Conservation (phyloP, 2,329 filamentous ascomycete species). For the Microdochium trichocladiopsis region DNA sequence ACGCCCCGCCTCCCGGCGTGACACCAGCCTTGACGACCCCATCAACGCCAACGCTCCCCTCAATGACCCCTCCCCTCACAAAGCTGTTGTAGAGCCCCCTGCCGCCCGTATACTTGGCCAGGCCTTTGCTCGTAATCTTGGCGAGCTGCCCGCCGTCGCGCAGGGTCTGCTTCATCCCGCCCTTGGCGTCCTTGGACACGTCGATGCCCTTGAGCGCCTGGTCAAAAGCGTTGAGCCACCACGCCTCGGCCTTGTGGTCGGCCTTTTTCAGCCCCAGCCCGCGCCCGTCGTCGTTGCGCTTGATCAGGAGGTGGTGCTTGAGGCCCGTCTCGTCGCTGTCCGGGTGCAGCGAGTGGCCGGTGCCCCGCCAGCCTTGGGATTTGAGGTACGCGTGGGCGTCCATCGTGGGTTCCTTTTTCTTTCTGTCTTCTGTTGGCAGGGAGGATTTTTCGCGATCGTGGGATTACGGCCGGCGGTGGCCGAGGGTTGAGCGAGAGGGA, state of each 20-base stretch:
- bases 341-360: conserved; percentile 80
- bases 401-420: too few species aligned
- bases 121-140: conserved; percentile 42
- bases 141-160: conserved; percentile 38
- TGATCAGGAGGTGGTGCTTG: conserved; percentile 73
- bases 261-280: conserved; percentile 74
- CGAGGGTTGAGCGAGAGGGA: too few species aligned
- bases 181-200: conserved; percentile 45
- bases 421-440: too few species aligned
- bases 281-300: conserved; percentile 72
- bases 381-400: conserved; percentile 77
- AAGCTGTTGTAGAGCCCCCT: conserved; percentile 76
- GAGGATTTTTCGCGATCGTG: too few species aligned
- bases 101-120: conserved; percentile 50
- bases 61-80: conserved; percentile 70
- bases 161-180: conserved; percentile 44
- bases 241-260: conserved; percentile 69
- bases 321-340: conserved; percentile 68
- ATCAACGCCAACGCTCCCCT: conserved; percentile 53
- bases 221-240: conserved; percentile 96
- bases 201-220: conserved; percentile 78
- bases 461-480: too few species aligned
- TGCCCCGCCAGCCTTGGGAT: conserved; percentile 83
- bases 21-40: conserved; percentile 17
- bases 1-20: conserved; percentile 20